phyloP scores from a whole-genome alignment of 2,329 filamentous ascomycete genomes.

The Alternaria alternata region DNA sequence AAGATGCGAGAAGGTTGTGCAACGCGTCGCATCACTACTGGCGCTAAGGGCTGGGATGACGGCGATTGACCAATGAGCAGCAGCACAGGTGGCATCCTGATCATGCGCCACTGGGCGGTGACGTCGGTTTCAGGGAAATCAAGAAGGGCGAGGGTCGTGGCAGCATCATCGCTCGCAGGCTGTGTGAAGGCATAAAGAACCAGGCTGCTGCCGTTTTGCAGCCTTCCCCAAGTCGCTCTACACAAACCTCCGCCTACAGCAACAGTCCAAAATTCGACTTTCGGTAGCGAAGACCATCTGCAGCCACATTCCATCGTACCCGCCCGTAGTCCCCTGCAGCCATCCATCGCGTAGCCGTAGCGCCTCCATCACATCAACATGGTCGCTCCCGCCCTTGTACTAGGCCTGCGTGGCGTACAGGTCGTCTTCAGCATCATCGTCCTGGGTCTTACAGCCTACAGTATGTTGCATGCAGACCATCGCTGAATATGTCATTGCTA shows the following conservation, averaged over 20 bases:
- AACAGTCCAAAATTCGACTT: background rate
- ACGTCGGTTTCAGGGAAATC: conserved; percentile 16
- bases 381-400: conserved; percentile 54
- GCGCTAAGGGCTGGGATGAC: background rate
- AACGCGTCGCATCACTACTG: conserved; percentile 20
- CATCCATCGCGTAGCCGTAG: conserved; percentile 5
- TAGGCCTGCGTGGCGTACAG: conserved; percentile 73
- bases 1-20: conserved; percentile 16
- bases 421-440: conserved; percentile 76
- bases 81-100: conserved; percentile 4
- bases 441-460: conserved; percentile 77
- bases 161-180: conserved; percentile 29
- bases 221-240: background rate
- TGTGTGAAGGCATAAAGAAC: conserved; percentile 25
- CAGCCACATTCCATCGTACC: conserved; percentile 12
- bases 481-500: conserved; percentile 2
- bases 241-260: background rate
- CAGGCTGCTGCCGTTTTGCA: conserved; percentile 11
- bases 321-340: conserved; percentile 1
- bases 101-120: conserved; percentile 28
- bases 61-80: conserved; percentile 22
- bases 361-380: conserved; percentile 19
- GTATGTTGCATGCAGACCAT: conserved; percentile 58
- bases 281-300: conserved; percentile 2
- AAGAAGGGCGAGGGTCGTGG: conserved; percentile 19